phyloP scores from a whole-genome alignment of 2,329 filamentous ascomycete species.

The Xylariaceae sp. region DNA sequence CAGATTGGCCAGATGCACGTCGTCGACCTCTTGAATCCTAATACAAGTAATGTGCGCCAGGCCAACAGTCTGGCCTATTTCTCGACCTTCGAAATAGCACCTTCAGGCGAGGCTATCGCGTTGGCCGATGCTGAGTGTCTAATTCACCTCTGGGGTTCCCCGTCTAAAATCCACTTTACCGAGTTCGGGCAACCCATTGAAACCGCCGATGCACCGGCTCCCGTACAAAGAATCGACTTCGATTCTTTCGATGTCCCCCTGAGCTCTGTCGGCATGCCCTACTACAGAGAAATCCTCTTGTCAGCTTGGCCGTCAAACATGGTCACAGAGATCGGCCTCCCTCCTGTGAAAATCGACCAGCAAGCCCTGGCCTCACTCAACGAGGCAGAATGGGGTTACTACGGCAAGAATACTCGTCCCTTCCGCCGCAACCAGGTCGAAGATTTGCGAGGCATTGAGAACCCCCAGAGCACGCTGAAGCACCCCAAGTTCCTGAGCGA shows the following conservation, averaged over 20 bases:
- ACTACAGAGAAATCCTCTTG: slow-evolving; percentile 80
- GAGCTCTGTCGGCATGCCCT: slow-evolving; percentile 83
- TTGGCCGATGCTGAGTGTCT: slow-evolving; percentile 73
- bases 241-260: slow-evolving; percentile 64
- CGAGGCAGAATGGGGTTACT: slow-evolving; percentile 68
- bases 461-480: slow-evolving; percentile 56
- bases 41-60: slow-evolving; percentile 78
- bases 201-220: slow-evolving; percentile 62
- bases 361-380: slow-evolving; percentile 65
- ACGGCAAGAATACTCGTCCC: slow-evolving; percentile 70
- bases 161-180: slow-evolving; percentile 78
- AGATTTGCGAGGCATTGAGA: slow-evolving; percentile 62
- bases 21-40: slow-evolving; percentile 90
- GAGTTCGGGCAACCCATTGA: slow-evolving; percentile 74
- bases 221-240: slow-evolving; percentile 60
- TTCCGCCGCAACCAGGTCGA: slow-evolving; percentile 77
- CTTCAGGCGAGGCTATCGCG: slow-evolving; percentile 79
- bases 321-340: slow-evolving; percentile 78
- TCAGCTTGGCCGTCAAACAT: slow-evolving; percentile 87
- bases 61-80: slow-evolving; percentile 71
- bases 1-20: slow-evolving; percentile 92
- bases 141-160: slow-evolving; percentile 85
- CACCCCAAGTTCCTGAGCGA: slow-evolving; percentile 94
- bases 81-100: slow-evolving; percentile 76
- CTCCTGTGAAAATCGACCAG: slow-evolving; percentile 68